Percentiles rank a stretch among this genome's conserved stretches.
Conservation (phyloP, 306 rosid genomes). For the Arachis hypogaea region DNA sequence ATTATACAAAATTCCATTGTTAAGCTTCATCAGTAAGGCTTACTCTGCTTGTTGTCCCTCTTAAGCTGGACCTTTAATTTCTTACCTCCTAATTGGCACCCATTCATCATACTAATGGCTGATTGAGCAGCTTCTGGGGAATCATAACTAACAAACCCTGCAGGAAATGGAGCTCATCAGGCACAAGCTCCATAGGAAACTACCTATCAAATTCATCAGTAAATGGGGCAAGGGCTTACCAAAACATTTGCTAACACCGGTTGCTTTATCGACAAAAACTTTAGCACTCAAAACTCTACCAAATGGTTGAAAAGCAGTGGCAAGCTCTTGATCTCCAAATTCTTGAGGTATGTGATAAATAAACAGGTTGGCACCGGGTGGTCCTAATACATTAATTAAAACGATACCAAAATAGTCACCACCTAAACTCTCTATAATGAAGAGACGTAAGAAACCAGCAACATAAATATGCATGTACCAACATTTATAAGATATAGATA, state of each 20-base stretch:
- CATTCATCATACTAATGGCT: conserved; percentile 90
- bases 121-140: conserved; percentile 85
- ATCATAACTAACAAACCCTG: conserved; percentile 98
- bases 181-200: conserved; percentile 30
- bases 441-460: not conserved
- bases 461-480: not conserved
- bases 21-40: conserved; percentile 72
- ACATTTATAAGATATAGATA: conserved; percentile 20
- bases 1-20: conserved; percentile 53
- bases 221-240: conserved; percentile 59
- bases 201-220: conserved; percentile 28
- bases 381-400: conserved; percentile 65
- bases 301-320: conserved; percentile 80
- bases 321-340: conserved; percentile 89
- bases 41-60: conserved; percentile 90
- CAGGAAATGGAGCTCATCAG: conserved; percentile 43
- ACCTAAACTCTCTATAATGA: conserved; percentile 6
- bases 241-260: conserved; percentile 97
- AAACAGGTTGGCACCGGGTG: conserved; percentile 97
- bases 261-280: conserved; percentile 97
- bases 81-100: conserved; percentile 90
- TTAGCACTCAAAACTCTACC: conserved; percentile 97
- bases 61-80: conserved; percentile 97
- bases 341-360: conserved; percentile 99
- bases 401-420: conserved; percentile 40